Percentiles rank a stretch among this genome's conserved stretches.
Evolutionary conservation across 2,329 filamentous ascomycete genomes (phyloP).

Genomic region (Fusarium setosum): DNA sequence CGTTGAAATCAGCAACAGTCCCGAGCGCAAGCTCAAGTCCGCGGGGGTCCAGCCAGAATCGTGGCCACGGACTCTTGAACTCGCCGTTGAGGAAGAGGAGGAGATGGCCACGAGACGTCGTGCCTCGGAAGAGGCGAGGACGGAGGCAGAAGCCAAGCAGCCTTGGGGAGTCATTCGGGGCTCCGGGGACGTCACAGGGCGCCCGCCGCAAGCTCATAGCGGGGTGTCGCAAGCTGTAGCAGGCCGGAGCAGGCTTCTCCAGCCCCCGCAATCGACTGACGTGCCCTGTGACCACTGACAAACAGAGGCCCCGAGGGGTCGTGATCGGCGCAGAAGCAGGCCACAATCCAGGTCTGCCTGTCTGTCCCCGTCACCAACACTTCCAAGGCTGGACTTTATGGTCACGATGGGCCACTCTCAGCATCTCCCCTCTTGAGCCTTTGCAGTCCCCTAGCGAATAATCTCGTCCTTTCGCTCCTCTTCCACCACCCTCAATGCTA

Average conservation of each 20-base stretch:
- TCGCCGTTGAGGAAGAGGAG: not conserved
- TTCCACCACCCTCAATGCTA: not conserved
- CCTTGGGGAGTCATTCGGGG: constrained; percentile 1
- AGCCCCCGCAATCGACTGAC: constrained; percentile 35
- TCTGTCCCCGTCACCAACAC: constrained; percentile 14
- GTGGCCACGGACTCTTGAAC: constrained; percentile 6
- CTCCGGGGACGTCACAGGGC: constrained; percentile 4
- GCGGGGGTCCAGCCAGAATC: constrained; percentile 3
- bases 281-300: constrained; percentile 33
- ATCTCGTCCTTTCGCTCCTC: not conserved
- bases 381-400: constrained; percentile 8
- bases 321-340: constrained; percentile 35
- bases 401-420: constrained; percentile 20
- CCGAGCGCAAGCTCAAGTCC: constrained; percentile 10
- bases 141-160: constrained; percentile 1
- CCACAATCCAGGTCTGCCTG: no score
- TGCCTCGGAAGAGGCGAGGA: not conserved
- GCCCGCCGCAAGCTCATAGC: constrained; percentile 9
- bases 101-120: constrained; percentile 2
- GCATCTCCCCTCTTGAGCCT: not conserved
- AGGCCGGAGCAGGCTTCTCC: not conserved
- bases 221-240: constrained; percentile 7
- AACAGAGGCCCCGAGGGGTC: constrained; percentile 11
- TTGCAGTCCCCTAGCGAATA: constrained; percentile 6
- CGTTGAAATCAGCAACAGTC: not conserved